Evolutionary conservation across 805 yeast genomes (phyloP).

Genomic region (Cyberlindnera veronae): DNA sequence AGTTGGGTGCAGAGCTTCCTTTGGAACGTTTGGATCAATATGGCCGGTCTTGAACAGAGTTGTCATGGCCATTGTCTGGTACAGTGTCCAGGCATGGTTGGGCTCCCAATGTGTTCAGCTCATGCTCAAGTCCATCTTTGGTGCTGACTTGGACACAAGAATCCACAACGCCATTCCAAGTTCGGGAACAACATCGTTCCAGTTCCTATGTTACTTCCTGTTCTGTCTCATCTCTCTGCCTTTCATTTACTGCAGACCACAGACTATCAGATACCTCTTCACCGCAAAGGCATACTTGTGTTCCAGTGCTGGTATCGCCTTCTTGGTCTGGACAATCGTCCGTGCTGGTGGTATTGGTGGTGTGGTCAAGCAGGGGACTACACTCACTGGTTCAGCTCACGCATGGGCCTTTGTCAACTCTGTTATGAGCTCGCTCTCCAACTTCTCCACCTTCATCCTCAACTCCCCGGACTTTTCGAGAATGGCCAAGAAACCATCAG

Average conservation of each 20-base stretch:
- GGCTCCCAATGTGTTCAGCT: slow-evolving; percentile 80
- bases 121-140: slow-evolving; percentile 76
- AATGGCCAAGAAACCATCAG: slow-evolving; percentile 57
- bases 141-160: slow-evolving; percentile 54
- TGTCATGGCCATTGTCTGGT: slow-evolving; percentile 86
- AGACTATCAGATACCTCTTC: slow-evolving; percentile 76
- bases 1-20: slow-evolving; percentile 72
- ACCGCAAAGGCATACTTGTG: slow-evolving; percentile 75
- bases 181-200: slow-evolving; percentile 66
- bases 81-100: slow-evolving; percentile 79
- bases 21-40: slow-evolving; percentile 81
- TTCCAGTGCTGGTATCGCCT: slow-evolving; percentile 81
- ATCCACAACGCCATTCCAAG: slow-evolving; percentile 60
- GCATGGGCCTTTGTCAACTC: slow-evolving; percentile 84
- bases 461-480: slow-evolving; percentile 91
- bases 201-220: slow-evolving; percentile 71
- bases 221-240: slow-evolving; percentile 83
- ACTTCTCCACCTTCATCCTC: slow-evolving; percentile 83
- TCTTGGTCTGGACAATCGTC: slow-evolving; percentile 78
- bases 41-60: slow-evolving; percentile 91
- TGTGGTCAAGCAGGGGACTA: slow-evolving; percentile 53
- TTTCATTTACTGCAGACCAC: slow-evolving; percentile 78
- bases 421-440: slow-evolving; percentile 76
- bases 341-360: slow-evolving; percentile 81
- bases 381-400: slow-evolving; percentile 54